These are phyloP conservation scores for Lepraria neglecta DNA, from an alignment of 495 filamentous ascomycete species.

Conservation along the genomic window DNA sequence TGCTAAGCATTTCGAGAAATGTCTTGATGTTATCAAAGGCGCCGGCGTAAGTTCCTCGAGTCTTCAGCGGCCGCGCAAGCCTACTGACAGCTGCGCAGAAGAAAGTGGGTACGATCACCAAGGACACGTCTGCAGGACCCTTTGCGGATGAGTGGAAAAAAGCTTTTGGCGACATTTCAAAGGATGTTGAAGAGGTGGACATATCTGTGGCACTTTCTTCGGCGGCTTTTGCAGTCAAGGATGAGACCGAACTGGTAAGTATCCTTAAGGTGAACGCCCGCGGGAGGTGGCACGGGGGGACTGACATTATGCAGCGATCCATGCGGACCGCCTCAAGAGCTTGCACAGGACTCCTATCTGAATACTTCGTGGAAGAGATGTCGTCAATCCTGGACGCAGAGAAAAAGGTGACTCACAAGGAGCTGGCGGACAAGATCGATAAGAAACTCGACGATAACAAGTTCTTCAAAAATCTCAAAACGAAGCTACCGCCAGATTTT, in stretches of 20 bases:
- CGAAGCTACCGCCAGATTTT: constrained; percentile 77
- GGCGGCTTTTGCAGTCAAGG: constrained; percentile 87
- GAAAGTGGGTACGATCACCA: constrained; percentile 79
- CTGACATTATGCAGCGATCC: constrained; percentile 50
- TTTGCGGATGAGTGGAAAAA: constrained; percentile 97
- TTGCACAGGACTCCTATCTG: constrained; percentile 83
- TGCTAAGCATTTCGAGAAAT: constrained; percentile 74
- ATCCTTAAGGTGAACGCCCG: neutral
- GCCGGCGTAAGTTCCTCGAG: constrained; percentile 60
- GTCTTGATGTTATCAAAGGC: constrained; percentile 74
- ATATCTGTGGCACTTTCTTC: constrained; percentile 72
- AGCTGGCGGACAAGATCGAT: constrained; percentile 75
- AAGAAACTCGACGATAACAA: constrained; percentile 85
- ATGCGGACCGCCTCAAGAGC: constrained; percentile 91
- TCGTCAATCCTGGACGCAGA: constrained; percentile 88
- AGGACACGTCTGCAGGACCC: constrained; percentile 76
- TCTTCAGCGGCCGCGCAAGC: neutral
- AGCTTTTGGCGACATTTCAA: constrained; percentile 62
- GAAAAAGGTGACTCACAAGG: constrained; percentile 89
- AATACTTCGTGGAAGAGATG: constrained; percentile 97
- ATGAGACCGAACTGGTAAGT: constrained; percentile 79
- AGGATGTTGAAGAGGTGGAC: constrained; percentile 86
- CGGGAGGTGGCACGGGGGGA: neutral
- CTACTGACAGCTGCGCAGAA: constrained; percentile 51
- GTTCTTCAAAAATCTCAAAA: constrained; percentile 78